Percentiles rank a stretch among this genome's conserved stretches.
Conservation (phyloP, 1,139 yeast genomes). For the Insectozyma bohioensis region DNA sequence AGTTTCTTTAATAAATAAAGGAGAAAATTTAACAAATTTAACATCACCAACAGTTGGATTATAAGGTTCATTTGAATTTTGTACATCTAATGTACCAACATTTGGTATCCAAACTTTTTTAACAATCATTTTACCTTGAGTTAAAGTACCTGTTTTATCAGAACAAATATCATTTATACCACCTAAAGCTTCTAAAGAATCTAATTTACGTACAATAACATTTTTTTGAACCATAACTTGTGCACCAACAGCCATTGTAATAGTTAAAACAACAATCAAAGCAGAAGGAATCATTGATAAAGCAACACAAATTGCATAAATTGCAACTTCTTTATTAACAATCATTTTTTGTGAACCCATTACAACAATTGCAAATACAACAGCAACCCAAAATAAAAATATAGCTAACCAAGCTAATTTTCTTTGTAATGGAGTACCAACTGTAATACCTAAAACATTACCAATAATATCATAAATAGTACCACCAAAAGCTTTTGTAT, state of each 20-base stretch:
- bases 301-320: conserved; percentile 82
- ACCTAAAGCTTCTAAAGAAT: conserved; percentile 77
- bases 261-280: conserved; percentile 75
- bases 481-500: conserved; percentile 43
- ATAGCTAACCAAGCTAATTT: conserved; percentile 71
- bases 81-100: conserved; percentile 63
- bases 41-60: conserved; percentile 70
- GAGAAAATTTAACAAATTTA: conserved; percentile 40
- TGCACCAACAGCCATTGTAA: conserved; percentile 86
- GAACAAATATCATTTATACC: conserved; percentile 77
- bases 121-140: conserved; percentile 79
- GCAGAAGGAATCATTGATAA: conserved; percentile 84
- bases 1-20: conserved; percentile 35
- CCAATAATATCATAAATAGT: conserved; percentile 50
- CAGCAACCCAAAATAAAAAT: conserved; percentile 66
- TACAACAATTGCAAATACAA: conserved; percentile 72
- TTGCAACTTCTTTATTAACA: conserved; percentile 71
- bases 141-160: conserved; percentile 83
- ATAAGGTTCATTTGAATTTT: conserved; percentile 64
- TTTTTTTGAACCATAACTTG: conserved; percentile 71
- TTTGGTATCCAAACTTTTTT: conserved; percentile 76
- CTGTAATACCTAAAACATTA: conserved; percentile 69
- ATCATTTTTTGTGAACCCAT: conserved; percentile 74
- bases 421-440: conserved; percentile 76
- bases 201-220: conserved; percentile 76